Base-by-base conservation (phyloP, 176 grass and related monocot genomes). In the Oryza rufipogon region DNA sequence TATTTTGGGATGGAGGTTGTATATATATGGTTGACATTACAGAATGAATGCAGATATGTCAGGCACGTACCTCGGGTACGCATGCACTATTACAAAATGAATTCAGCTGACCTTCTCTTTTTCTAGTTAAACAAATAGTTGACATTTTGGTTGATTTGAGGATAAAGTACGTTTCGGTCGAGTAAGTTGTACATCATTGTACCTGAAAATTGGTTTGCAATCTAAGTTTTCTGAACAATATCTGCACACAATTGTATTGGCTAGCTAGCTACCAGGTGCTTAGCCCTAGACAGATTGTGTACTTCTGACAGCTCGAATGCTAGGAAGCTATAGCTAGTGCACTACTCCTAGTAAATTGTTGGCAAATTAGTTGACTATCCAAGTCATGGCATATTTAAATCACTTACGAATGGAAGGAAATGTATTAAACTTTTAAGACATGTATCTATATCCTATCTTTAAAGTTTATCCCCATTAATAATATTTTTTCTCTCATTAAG, bases 341-440 rank as follows among this genome's bases (percentile, higher is more conserved):
- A 22, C 5, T 20, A 56, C 13, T 23, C 23, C 23, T 20, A 56
- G 47, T 68, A 36, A 63, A 63, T 23, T 63, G n/a, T 10, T 22
- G 67, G 49, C 73, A 79, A 79, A 88, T 74, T 88, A 67, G 60
- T 56, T 80, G 81, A 84, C 75, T 22, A 38, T 22, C 13, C 16
- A 54, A 17, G 2, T 45, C 25, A 78, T 44, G 25, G 73, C 51
- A 5, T 68, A 52, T 51, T 36, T 3, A 23, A 6, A 10, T 20
- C 26, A 86, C 12, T 69, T 12, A 30, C 0, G 0, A 32, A 32
- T 32, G 30, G 30, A 52, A 0, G 22, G 49, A 34, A 39, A 38
- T 3, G 3, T 66, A 8, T 15, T 8, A 46, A 49, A 32, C 38
- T 58, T 58, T 1, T 58, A 58, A 2, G 54, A 58, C 54, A n/a